Percentiles rank a stretch among this genome's conserved stretches.
Evolutionary conservation across 441 rosid species (phyloP).

Genomic region (Populus hybrid): DNA sequence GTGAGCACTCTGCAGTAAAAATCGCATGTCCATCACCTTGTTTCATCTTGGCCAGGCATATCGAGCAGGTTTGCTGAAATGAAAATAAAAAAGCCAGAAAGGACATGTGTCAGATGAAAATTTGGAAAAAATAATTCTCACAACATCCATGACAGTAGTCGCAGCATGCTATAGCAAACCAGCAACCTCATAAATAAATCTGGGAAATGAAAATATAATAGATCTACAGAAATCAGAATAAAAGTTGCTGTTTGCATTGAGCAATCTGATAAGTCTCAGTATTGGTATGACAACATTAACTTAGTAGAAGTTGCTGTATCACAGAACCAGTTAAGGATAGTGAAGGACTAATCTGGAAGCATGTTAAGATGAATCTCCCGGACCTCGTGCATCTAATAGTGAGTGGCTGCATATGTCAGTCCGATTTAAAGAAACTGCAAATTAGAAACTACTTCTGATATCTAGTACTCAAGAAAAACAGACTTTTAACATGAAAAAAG

Average conservation of each 20-base stretch:
- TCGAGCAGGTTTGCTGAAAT: constrained; percentile 74
- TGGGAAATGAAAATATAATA: background rate
- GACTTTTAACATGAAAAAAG: background rate
- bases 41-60: constrained; percentile 84
- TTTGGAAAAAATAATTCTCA: background rate
- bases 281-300: background rate
- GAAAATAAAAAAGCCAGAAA: constrained; percentile 3
- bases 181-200: background rate
- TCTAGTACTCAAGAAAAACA: background rate
- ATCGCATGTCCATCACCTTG: constrained; percentile 85
- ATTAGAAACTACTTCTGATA: too few relatives aligned
- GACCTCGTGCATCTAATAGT: background rate
- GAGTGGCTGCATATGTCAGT: background rate
- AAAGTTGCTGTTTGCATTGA: background rate
- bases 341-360: background rate
- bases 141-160: background rate
- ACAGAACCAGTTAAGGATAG: background rate
- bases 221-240: background rate
- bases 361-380: background rate
- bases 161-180: background rate
- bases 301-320: background rate
- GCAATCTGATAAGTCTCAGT: background rate
- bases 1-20: constrained; percentile 93
- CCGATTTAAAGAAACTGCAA: background rate
- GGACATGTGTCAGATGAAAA: background rate